Percentiles rank a stretch among this genome's conserved stretches.
Evolutionary conservation across 2,329 filamentous ascomycete species (phyloP).

Genomic region (Xylariomycetidae sp.): DNA sequence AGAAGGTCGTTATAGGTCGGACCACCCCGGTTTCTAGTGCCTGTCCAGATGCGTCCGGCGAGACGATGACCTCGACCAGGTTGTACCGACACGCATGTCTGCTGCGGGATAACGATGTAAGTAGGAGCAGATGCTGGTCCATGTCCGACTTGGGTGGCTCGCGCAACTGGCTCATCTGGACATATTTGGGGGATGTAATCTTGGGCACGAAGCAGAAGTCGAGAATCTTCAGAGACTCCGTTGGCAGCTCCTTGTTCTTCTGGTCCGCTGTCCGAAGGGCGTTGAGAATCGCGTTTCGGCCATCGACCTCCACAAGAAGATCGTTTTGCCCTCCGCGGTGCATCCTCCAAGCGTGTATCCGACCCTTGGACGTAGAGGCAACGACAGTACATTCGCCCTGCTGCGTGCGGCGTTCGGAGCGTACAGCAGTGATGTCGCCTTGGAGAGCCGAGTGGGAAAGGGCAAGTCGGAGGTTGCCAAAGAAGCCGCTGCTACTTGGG

Average conservation of each 20-base stretch:
- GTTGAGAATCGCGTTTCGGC: constrained; percentile 56
- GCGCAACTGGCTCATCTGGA: constrained; percentile 44
- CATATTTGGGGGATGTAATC: constrained; percentile 43
- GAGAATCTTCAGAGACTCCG: constrained; percentile 63
- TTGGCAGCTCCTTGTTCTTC: constrained; percentile 39
- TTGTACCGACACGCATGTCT: constrained; percentile 58
- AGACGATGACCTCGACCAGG: constrained; percentile 65
- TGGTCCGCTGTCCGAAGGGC: constrained; percentile 54
- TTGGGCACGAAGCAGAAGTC: constrained; percentile 70
- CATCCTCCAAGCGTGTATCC: constrained; percentile 80
- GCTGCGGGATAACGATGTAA: constrained; percentile 50
- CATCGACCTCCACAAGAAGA: constrained; percentile 65
- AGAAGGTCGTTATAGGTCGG: constrained; percentile 62
- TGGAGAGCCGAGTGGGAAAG: constrained; percentile 64
- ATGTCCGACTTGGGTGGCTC: constrained; percentile 44
- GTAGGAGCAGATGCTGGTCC: constrained; percentile 53
- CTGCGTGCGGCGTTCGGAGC: constrained; percentile 62
- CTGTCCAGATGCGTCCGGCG: constrained; percentile 33
- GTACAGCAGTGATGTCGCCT: constrained; percentile 75
- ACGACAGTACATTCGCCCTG: constrained; percentile 83
- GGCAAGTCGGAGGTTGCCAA: constrained; percentile 74
- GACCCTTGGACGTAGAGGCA: constrained; percentile 69
- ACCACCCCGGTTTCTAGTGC: constrained; percentile 55
- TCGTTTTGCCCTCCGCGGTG: constrained; percentile 82
- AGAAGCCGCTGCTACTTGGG: constrained; percentile 57